phyloP scores from a whole-genome alignment of 768 basidiomycete species.

The Hericium coralloides region DNA sequence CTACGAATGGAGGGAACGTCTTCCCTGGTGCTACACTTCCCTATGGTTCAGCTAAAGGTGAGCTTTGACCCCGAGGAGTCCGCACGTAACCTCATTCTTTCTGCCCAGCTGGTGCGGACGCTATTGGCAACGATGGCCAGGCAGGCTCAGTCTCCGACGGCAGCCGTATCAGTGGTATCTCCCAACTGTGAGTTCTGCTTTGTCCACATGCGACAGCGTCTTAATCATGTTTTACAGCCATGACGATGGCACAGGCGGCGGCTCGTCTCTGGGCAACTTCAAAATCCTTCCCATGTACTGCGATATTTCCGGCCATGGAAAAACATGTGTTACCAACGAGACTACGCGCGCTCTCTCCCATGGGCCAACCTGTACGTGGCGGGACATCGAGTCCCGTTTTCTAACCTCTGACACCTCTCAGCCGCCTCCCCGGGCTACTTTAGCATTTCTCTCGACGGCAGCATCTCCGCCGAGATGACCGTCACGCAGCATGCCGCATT shows the following conservation, averaged over 20 bases:
- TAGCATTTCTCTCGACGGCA: background rate
- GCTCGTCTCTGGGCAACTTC: background rate
- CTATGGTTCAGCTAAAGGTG: background rate
- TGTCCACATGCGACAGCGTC: background rate
- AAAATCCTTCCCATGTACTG: background rate
- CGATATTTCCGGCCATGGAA: background rate
- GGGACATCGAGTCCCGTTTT: no score
- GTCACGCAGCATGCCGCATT: background rate
- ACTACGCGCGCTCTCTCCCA: background rate
- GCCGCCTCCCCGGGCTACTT: background rate
- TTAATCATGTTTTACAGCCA: background rate
- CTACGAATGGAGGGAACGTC: background rate
- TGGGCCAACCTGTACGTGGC: background rate
- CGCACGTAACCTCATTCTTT: background rate
- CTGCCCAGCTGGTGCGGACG: background rate
- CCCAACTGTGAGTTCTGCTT: background rate
- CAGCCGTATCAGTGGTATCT: background rate
- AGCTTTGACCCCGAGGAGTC: background rate
- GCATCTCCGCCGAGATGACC: background rate
- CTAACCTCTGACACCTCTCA: background rate
- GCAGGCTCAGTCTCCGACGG: background rate
- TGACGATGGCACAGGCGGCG: background rate
- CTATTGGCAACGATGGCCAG: background rate
- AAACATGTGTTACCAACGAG: background rate
- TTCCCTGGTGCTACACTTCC: background rate